Evolutionary conservation across 2,329 filamentous ascomycete genomes (phyloP), one percentile per base, ranked within the genome.

Genomic region (Zalaria sp.): DNA sequence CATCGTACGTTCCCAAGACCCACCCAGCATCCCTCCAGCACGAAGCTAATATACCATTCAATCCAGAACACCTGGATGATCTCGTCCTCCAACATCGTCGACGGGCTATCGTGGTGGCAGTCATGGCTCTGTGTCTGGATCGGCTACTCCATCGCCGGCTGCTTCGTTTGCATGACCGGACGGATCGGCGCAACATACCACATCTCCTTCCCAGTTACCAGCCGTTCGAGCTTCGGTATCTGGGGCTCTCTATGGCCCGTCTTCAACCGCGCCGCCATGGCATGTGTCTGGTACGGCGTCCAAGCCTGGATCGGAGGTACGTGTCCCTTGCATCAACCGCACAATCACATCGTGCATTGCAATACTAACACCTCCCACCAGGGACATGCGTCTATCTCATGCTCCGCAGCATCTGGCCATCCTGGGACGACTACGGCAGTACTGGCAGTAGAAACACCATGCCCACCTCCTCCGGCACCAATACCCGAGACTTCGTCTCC

Each of bases 241-340:
- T 94, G 84, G 83, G 88, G 88, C 1, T 79, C 78, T 27, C 63
- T 93, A 40, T 93, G 87, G 87, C 87, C 87, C 0, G 79, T 93
- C 1, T 79, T 94, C 51, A 93, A 94, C 57, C 77, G 87, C 36
- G 83, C 84, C 10, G 84, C 77, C 4, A 88, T 93, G 73, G 81
- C 83, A 2, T 87, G 83, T 51, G 76, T 93, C 46, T 93, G 85
- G 86, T 89, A 88, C 48, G 84, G 83, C 37, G 84, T 93, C 26
- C 84, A 91, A 57, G 64, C 75, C 4, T 94, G 85, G 66, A 93
- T 93, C 48, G 87, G 87, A 51, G 72, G 73, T 44, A 40, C 45
- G 10, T 93, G 86, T 51, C 18, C 18, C 18, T 18, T 18, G 18
- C 18, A 18, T 18, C 18, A 18, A 18, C 18, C 18, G 18, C 18